Percentiles rank a stretch among this genome's conserved stretches.
phyloP scores from a whole-genome alignment of 345 rosid genomes.

The Gossypioides kirkii region DNA sequence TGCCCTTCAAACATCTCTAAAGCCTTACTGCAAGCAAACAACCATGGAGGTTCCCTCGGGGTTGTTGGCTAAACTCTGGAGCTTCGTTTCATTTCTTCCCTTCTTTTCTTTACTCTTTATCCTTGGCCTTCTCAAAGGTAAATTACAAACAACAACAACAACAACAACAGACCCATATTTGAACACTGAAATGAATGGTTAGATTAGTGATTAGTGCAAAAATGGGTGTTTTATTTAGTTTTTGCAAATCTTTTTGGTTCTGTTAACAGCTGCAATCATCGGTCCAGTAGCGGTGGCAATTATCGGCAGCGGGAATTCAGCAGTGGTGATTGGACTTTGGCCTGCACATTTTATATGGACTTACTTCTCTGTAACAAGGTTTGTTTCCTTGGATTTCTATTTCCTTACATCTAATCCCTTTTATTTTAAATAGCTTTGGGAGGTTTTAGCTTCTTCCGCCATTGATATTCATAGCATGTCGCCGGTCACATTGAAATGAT shows the following conservation, averaged over 20 bases:
- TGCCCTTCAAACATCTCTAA: not conserved
- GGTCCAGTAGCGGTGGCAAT: constrained; percentile 52
- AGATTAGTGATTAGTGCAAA: constrained; percentile 26
- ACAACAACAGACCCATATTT: not conserved
- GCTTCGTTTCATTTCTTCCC: constrained; percentile 61
- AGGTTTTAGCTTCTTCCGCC: not conserved
- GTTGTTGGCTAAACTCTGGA: constrained; percentile 56
- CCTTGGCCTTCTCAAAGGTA: constrained; percentile 63
- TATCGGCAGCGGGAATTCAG: constrained; percentile 49
- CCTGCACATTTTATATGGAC: constrained; percentile 76
- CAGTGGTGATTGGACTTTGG: constrained; percentile 73
- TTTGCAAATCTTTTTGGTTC: not conserved
- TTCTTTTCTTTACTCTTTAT: constrained; percentile 55
- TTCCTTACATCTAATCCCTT: not conserved
- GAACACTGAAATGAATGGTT: not conserved
- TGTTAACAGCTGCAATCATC: constrained; percentile 39
- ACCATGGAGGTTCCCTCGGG: constrained; percentile 64
- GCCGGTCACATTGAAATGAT: not conserved
- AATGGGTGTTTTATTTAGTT: constrained; percentile 38
- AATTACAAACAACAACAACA: not conserved
- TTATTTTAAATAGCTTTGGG: not conserved
- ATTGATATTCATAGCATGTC: not conserved
- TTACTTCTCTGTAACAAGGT: constrained; percentile 70
- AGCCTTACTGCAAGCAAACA: not conserved
- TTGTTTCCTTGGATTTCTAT: not conserved